Evolutionary conservation across 2,329 filamentous ascomycete species (phyloP).

Genomic region (Cordyceps cicadae): DNA sequence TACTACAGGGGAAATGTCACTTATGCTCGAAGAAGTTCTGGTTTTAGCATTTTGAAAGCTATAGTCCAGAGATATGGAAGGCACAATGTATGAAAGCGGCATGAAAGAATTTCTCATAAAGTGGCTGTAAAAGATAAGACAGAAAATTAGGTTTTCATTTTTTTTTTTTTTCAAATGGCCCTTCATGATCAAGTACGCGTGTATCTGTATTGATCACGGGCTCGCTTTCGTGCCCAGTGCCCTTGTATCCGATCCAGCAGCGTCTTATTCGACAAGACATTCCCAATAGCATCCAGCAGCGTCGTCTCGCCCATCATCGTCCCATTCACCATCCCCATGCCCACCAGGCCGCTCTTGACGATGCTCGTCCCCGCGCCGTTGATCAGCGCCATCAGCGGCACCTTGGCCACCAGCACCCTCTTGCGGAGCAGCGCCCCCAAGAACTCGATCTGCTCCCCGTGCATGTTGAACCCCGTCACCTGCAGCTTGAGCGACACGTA

Average conservation of each 20-base stretch:
- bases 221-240: not conserved
- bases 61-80: no score
- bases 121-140: no score
- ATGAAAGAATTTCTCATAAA: no score
- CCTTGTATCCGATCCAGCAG: not conserved
- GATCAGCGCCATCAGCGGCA: conserved; percentile 1
- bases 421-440: not conserved
- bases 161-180: no score
- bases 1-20: no score
- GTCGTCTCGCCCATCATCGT: not conserved
- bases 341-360: not conserved
- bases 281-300: not conserved
- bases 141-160: no score
- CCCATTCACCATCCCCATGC: not conserved
- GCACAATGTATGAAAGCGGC: no score
- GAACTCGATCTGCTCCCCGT: conserved; percentile 4
- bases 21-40: no score
- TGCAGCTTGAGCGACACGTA: not conserved
- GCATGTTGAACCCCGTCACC: not conserved
- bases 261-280: conserved; percentile 2
- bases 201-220: not conserved
- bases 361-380: conserved; percentile 1
- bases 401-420: not conserved
- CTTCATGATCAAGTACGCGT: no score
- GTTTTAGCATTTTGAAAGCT: no score